Conservation (phyloP, 257 asterid species). For the Nicotiana attenuata region DNA sequence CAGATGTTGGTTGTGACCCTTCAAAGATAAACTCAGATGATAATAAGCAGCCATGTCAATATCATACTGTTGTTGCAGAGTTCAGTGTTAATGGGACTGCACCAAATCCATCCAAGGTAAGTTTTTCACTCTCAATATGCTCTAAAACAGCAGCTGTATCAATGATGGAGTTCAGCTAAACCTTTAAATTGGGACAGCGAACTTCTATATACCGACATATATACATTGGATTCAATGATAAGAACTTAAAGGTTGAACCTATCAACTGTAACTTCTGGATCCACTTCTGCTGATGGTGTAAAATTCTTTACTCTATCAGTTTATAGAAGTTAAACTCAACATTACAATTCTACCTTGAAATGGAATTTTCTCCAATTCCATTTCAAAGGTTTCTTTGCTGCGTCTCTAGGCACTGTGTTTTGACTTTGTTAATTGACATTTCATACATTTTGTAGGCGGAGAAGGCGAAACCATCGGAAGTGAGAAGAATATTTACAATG, state of each 20-base stretch:
- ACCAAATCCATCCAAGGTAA: slow-evolving; percentile 62
- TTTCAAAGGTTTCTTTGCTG: not conserved
- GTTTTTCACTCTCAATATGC: not conserved
- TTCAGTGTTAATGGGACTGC: slow-evolving; percentile 73
- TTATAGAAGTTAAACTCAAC: too few species aligned
- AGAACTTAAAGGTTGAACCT: too few species aligned
- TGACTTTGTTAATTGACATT: not conserved
- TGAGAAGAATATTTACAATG: slow-evolving; percentile 71
- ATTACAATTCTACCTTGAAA: not conserved
- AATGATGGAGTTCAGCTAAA: not conserved
- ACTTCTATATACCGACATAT: too few species aligned
- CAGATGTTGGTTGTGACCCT: slow-evolving; percentile 83
- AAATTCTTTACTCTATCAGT: too few species aligned
- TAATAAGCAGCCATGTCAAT: slow-evolving; percentile 52
- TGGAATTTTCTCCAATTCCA: not conserved
- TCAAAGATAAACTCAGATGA: slow-evolving; percentile 47
- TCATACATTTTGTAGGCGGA: slow-evolving; percentile 38
- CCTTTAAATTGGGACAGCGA: not conserved
- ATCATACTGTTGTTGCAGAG: slow-evolving; percentile 67
- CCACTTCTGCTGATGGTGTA: too few species aligned
- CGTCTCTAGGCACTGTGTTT: not conserved
- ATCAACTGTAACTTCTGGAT: too few species aligned
- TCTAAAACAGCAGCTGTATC: not conserved
- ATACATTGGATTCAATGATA: too few species aligned
- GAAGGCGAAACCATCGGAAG: slow-evolving; percentile 55